Base-by-base conservation (phyloP, 163 green algal species). In the Chloromonas sp. region DNA sequence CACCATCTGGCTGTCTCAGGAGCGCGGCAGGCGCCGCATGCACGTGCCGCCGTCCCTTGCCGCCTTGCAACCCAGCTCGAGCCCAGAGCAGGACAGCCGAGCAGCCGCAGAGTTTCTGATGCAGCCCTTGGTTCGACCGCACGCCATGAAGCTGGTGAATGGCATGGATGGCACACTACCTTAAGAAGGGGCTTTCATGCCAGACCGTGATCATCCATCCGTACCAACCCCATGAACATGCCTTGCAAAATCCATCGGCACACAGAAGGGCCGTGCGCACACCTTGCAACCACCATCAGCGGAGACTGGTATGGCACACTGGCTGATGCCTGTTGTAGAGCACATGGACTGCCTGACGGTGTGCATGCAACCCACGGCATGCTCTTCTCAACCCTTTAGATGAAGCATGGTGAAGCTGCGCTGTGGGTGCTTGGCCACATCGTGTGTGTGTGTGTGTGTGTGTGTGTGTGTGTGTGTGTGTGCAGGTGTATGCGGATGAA, bases 1-100 rank as follows among this genome's bases (percentile, higher is more conserved):
- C 84, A 97, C 94, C 5, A 89, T 95, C 11, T 97, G 94, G 94
- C 86, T 97, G 14, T 93, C 88, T 0, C 87, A 93, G 71, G 85
- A 71, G 1, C 87, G 5, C 11, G 13, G n/a, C 14, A 1, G 13
- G 70, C 66, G 81, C 14, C 78, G 78, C 3, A 83, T 81, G 15
- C 60, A 36, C 36, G 77, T 61, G 14, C 57, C 13, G n/a, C 78
- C 5, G 70, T 87, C 62, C 5, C 74, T 74, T 61, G 15, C 79
- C 60, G 58, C 82, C 60, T 60, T 84, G 82, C 57, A 91, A 78
- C 79, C 81, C 79, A 14, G 60, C 60, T 3, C 58, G 76, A 71
- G n/a, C 14, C 60, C 82, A 0, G 71, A 80, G 0, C 83, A 87
- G 15, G 84, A 85, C 70, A 60, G 59, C 2, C 70, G 2, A 3